phyloP scores from a whole-genome alignment of 345 rosid genomes.

The Gossypium stocksii region DNA sequence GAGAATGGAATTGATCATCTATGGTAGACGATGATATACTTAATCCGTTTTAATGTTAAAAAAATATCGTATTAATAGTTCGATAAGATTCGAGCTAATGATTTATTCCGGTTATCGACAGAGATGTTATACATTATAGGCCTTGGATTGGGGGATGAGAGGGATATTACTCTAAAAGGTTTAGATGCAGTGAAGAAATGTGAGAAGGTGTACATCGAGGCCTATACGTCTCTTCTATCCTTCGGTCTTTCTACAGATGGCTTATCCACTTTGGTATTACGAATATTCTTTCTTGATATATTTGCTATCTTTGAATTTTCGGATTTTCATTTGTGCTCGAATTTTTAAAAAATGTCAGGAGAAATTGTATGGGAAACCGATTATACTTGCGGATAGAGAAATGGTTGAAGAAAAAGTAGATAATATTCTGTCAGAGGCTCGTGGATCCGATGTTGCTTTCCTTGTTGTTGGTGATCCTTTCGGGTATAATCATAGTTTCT shows the following conservation, averaged over 20 bases:
- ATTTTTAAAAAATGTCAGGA: constrained; percentile 36
- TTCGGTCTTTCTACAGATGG: constrained; percentile 79
- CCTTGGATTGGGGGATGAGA: constrained; percentile 82
- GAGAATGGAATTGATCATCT: neutral
- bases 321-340: neutral
- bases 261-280: constrained; percentile 54
- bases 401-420: constrained; percentile 91
- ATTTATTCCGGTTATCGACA: neutral
- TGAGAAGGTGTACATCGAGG: constrained; percentile 81
- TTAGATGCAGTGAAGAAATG: constrained; percentile 72
- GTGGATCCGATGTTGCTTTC: constrained; percentile 53
- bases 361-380: constrained; percentile 58
- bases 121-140: constrained; percentile 79
- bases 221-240: constrained; percentile 89
- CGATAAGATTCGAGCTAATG: neutral
- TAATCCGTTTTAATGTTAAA: neutral
- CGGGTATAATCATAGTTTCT: constrained; percentile 38
- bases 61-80: neutral
- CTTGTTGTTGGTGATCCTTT: constrained; percentile 97
- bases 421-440: constrained; percentile 48
- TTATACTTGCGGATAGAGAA: constrained; percentile 79
- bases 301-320: neutral
- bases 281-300: neutral
- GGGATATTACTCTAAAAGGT: constrained; percentile 75
- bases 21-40: neutral